A percentile compares a stretch with the other conserved stretches of the same genome.
phyloP scores from a whole-genome alignment of 169 alveolate genomes.

The Plasmodium knowlesi region DNA sequence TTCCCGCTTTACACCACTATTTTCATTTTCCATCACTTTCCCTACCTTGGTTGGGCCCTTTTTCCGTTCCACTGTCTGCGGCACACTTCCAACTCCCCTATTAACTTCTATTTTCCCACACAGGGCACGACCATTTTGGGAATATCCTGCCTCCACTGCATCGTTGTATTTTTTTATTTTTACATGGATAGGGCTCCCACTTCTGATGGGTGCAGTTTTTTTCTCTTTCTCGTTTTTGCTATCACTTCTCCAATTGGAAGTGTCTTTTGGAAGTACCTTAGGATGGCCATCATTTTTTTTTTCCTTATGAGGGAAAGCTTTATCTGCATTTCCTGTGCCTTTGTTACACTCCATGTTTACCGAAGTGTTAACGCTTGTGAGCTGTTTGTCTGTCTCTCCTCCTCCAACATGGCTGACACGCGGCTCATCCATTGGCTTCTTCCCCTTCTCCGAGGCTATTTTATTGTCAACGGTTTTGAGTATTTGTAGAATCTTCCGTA shows the following conservation, averaged over 20 bases:
- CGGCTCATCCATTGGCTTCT: neutral
- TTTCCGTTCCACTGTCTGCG: neutral
- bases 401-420: neutral
- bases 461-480: conserved; percentile 24
- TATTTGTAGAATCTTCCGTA: conserved; percentile 19
- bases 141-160: neutral
- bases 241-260: neutral
- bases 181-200: neutral
- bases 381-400: neutral
- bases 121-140: neutral
- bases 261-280: neutral
- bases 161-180: neutral
- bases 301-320: neutral
- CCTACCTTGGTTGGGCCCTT: neutral
- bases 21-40: neutral
- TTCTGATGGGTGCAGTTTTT: neutral
- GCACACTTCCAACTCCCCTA: neutral
- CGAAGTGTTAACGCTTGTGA: neutral
- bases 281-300: neutral
- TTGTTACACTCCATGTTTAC: neutral
- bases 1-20: neutral
- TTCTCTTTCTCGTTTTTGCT: neutral
- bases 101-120: neutral
- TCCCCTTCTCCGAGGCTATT: neutral
- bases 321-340: neutral